These are phyloP conservation scores for Neophaeococcomyces aloes DNA, from an alignment of 2,329 filamentous ascomycete genomes.

Conservation along the genomic window DNA sequence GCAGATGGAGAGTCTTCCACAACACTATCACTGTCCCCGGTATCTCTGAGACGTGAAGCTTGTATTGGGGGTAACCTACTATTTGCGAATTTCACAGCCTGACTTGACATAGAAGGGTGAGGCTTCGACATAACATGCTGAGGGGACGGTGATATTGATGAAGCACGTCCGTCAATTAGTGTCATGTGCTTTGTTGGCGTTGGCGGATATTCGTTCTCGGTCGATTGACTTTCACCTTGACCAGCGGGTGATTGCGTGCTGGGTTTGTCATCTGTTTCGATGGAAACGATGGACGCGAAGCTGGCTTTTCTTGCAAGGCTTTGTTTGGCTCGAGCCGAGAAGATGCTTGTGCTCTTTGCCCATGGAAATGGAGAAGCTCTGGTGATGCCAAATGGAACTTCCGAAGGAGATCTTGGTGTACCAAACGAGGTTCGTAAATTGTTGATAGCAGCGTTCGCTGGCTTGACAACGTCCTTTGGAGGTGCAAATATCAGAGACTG, in stretches of 20 bases:
- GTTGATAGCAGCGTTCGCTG: slow-evolving; percentile 52
- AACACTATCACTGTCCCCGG: slow-evolving; percentile 26
- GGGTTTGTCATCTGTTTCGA: slow-evolving; percentile 65
- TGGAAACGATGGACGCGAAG: slow-evolving; percentile 50
- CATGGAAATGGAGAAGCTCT: slow-evolving; percentile 59
- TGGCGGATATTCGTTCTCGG: slow-evolving; percentile 69
- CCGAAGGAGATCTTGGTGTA: slow-evolving; percentile 72
- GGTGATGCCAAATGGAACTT: slow-evolving; percentile 47
- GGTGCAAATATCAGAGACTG: slow-evolving; percentile 57
- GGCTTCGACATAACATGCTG: slow-evolving; percentile 10
- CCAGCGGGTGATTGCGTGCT: slow-evolving; percentile 47
- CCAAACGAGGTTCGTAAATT: slow-evolving; percentile 64
- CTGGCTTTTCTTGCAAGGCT: slow-evolving; percentile 51
- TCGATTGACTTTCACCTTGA: slow-evolving; percentile 46
- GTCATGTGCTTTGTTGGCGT: slow-evolving; percentile 68
- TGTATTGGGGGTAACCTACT: slow-evolving; percentile 30
- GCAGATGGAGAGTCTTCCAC: slow-evolving; percentile 26
- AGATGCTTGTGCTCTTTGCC: slow-evolving; percentile 51
- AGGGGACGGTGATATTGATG: slow-evolving; percentile 20
- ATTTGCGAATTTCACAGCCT: slow-evolving; percentile 19
- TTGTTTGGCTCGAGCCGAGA: slow-evolving; percentile 44
- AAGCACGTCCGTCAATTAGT: slow-evolving; percentile 9
- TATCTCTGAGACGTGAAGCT: slow-evolving; percentile 21
- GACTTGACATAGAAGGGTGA: slow-evolving; percentile 9
- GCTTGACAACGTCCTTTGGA: slow-evolving; percentile 43